Base-by-base conservation (phyloP, 768 basidiomycete species). In the Boletus insuetus region DNA sequence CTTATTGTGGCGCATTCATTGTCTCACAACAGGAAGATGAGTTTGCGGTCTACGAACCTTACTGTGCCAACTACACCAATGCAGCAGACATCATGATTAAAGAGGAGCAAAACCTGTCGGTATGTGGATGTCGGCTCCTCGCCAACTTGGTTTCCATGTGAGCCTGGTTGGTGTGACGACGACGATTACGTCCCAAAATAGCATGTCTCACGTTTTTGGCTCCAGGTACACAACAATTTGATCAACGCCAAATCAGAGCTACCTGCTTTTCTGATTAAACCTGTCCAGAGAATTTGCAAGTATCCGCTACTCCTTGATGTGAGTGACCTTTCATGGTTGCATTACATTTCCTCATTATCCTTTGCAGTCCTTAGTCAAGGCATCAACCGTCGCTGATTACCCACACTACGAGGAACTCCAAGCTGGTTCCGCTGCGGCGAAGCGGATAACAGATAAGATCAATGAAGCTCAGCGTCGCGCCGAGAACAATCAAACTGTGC, bases 241-340 rank as follows among this genome's bases (percentile, higher is more conserved):
- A 90, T 95, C 74, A 91, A 93, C 63, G 87, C 87, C 65, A 90
- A 90, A 70, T 87, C 89, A 67, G 97, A 99, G 67, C 79, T 99
- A 32, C 91, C 92, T 55, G 94, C 93, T 10, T 96, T 98, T 75
- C 84, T 98, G 56, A 98, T 98, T 80, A 98, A 98, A 77, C 97
- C 97, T 8, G 89, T 99, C 46, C 97, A 99, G 72, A 86, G 97
- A 58, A 89, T 98, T 62, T 97, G 96, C 82, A 98, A 98, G 79
- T 98, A 98, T 71, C 95, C 95, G 24, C 79, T 99, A 14, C 82
- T 98, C 22, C 84, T 99, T 64, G 90, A 91, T 70, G 94, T 94
- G 67, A 68, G 87, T 77, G 31, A 35, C 47, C 51, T 46, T 49
- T 58, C 56, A 38, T 49, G 47, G 51, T 60, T 46, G 35, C 46